A percentile compares a stretch with the other conserved stretches of the same genome.
Conservation (phyloP, 73 alveolate species). For the Diophrys appendiculata region DNA sequence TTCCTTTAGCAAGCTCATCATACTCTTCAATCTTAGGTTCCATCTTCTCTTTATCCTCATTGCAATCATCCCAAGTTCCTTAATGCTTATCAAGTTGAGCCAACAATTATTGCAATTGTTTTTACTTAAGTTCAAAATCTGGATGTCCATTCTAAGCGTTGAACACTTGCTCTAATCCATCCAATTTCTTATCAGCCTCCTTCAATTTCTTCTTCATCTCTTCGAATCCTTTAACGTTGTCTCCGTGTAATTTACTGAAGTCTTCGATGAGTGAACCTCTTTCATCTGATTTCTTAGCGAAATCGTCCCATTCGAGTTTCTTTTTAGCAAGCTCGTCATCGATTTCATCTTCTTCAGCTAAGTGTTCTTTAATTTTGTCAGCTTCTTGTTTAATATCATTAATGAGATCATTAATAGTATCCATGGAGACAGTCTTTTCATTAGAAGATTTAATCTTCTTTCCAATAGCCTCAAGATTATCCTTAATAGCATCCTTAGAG, state of each 20-base stretch:
- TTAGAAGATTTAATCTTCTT: constrained; percentile 1
- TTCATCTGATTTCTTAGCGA: neutral
- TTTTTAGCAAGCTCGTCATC: neutral
- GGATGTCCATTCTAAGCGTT: neutral
- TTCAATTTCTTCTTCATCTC: neutral
- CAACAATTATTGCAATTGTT: neutral
- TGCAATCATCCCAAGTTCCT: neutral
- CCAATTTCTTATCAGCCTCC: neutral
- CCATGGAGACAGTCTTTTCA: neutral
- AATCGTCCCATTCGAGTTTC: neutral
- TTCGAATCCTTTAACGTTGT: neutral
- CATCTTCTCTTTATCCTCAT: neutral
- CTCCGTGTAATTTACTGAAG: neutral
- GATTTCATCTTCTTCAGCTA: neutral
- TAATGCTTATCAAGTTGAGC: neutral
- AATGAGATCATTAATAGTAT: neutral
- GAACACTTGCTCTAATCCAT: neutral
- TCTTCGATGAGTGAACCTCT: constrained; percentile 6
- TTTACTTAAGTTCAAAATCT: constrained; percentile 9
- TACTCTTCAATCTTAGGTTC: neutral
- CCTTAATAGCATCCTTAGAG: neutral
- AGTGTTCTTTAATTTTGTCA: constrained; percentile 4
- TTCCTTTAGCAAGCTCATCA: neutral
- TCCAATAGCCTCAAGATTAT: neutral
- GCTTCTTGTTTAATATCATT: neutral